These are phyloP conservation scores for Annulohypoxylon truncatum DNA, from an alignment of 2,329 filamentous ascomycete species.

Conservation along the genomic window DNA sequence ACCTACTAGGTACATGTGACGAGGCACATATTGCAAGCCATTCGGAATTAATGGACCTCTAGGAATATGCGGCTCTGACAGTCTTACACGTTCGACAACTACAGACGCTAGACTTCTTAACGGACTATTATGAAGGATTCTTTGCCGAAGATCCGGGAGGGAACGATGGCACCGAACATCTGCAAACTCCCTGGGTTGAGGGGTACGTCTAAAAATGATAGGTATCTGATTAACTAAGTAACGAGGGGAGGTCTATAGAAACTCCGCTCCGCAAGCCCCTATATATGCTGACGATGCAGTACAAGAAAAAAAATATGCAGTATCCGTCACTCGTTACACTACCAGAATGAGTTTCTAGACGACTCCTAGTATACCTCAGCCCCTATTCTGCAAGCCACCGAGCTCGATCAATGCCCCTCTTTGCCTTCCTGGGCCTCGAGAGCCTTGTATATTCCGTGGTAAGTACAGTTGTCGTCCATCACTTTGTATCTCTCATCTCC, in stretches of 20 bases:
- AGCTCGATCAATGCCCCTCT: background rate
- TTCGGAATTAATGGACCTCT: background rate
- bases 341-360: background rate
- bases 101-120: background rate
- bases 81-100: background rate
- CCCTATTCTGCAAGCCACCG: background rate
- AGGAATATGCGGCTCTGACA: background rate
- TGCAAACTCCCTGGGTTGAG: background rate
- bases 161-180: background rate
- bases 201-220: conserved; percentile 19
- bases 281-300: conserved; percentile 5
- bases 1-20: background rate
- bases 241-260: conserved; percentile 6
- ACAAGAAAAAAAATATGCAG: conserved; percentile 5
- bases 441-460: conserved; percentile 41
- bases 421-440: conserved; percentile 9
- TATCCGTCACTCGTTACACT: conserved; percentile 17
- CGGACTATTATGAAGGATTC: background rate
- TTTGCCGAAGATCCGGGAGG: background rate
- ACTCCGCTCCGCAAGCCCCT: conserved; percentile 18
- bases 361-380: background rate
- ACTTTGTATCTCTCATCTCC: conserved; percentile 32
- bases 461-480: conserved; percentile 35
- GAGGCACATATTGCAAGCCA: conserved; percentile 34
- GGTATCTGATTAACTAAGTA: background rate